A percentile compares a stretch with the other conserved stretches of the same genome.
Conservation (phyloP, 2,329 filamentous ascomycete genomes). For the Cladosporium sp. region DNA sequence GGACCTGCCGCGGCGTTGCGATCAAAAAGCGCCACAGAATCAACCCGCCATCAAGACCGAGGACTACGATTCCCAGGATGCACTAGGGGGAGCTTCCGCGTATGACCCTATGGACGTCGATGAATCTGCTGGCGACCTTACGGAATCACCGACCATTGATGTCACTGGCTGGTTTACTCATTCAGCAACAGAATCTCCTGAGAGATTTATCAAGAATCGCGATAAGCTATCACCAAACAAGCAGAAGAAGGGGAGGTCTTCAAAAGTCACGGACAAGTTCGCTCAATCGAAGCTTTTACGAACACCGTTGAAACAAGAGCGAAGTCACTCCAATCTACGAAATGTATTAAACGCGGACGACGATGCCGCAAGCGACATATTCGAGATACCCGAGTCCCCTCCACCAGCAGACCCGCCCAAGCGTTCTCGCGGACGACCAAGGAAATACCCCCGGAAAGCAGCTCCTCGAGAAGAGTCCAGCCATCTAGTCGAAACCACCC, state of each 20-base stretch:
- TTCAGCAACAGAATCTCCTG: too few species aligned
- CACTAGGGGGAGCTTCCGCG: too few species aligned
- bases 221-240: background rate
- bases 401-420: conserved; percentile 15
- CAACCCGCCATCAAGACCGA: background rate
- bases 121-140: too few species aligned
- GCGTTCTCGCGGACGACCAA: conserved; percentile 20
- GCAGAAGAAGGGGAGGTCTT: background rate
- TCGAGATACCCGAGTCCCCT: conserved; percentile 21
- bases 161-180: too few species aligned
- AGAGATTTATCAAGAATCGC: too few species aligned
- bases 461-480: background rate
- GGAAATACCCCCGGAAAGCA: conserved; percentile 14
- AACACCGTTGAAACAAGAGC: conserved; percentile 21
- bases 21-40: background rate
- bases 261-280: conserved; percentile 4
- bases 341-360: conserved; percentile 23
- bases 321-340: conserved; percentile 22
- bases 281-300: background rate
- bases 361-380: conserved; percentile 15
- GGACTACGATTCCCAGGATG: background rate
- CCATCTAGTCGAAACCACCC: background rate
- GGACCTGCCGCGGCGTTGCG: conserved; percentile 5
- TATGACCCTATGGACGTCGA: too few species aligned
- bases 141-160: too few species aligned